phyloP scores from a whole-genome alignment of 495 filamentous ascomycete species.

The Penicillium pancosmium region DNA sequence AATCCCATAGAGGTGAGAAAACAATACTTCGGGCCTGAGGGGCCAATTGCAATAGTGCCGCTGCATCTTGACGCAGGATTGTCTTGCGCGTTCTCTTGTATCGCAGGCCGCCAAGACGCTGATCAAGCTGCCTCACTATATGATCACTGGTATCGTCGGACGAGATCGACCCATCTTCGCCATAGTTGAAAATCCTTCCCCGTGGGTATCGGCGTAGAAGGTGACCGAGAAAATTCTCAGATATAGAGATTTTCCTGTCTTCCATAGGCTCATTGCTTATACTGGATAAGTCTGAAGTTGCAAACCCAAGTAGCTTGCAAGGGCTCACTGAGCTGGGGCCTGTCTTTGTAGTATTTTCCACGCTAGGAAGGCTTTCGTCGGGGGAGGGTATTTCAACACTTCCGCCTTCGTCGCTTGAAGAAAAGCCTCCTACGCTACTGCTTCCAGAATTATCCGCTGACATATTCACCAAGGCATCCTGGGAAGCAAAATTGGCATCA shows the following conservation, averaged over 20 bases:
- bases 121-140: neutral
- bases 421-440: constrained; percentile 21
- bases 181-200: constrained; percentile 25
- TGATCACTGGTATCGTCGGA: constrained; percentile 19
- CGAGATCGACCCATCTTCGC: constrained; percentile 18
- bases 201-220: constrained; percentile 21
- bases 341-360: neutral
- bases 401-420: constrained; percentile 14
- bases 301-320: constrained; percentile 24
- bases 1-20: constrained; percentile 26
- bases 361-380: neutral
- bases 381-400: neutral
- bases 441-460: constrained; percentile 8
- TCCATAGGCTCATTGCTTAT: constrained; percentile 10
- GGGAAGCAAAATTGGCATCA: constrained; percentile 42
- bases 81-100: constrained; percentile 18
- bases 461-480: constrained; percentile 10
- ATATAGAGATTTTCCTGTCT: constrained; percentile 17
- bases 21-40: constrained; percentile 23
- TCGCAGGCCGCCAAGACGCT: constrained; percentile 12
- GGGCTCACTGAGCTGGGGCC: constrained; percentile 11
- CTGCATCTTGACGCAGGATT: constrained; percentile 18
- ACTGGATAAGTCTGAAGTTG: constrained; percentile 18
- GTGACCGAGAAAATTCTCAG: constrained; percentile 13
- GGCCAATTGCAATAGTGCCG: constrained; percentile 16